Conservation (phyloP, 257 asterid genomes). For the Apocynum venetum region DNA sequence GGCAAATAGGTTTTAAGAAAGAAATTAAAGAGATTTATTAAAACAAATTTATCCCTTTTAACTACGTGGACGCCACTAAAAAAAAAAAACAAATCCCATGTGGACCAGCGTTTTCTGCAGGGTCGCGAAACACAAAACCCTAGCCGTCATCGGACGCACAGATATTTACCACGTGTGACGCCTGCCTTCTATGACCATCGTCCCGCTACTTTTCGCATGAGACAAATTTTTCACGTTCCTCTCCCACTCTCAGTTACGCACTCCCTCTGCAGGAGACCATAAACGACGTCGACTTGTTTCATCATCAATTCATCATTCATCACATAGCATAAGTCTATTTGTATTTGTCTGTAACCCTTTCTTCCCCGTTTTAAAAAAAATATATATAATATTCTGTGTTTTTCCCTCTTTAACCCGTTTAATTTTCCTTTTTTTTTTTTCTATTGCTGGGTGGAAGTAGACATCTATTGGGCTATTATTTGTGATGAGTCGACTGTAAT, state of each 20-base stretch:
- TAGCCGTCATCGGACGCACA: slow-evolving; percentile 25
- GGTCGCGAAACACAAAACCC: slow-evolving; percentile 23
- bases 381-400: not conserved
- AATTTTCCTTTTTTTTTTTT: not conserved
- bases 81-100: no score
- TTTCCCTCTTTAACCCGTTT: not conserved
- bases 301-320: no score
- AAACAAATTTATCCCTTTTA: no score
- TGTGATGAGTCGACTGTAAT: slow-evolving; percentile 10
- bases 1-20: no score
- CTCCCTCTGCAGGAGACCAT: not conserved
- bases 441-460: no score
- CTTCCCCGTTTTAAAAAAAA: not conserved
- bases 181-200: slow-evolving; percentile 11
- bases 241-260: slow-evolving; percentile 9
- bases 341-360: not conserved
- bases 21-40: no score
- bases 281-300: slow-evolving; percentile 7
- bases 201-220: slow-evolving; percentile 33
- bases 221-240: not conserved
- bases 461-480: slow-evolving; percentile 1
- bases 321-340: not conserved
- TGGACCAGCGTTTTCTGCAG: no score
- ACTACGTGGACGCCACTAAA: no score
- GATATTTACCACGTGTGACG: slow-evolving; percentile 28